These are phyloP conservation scores for Suillus lakei DNA, from an alignment of 768 basidiomycete species.

Conservation along the genomic window DNA sequence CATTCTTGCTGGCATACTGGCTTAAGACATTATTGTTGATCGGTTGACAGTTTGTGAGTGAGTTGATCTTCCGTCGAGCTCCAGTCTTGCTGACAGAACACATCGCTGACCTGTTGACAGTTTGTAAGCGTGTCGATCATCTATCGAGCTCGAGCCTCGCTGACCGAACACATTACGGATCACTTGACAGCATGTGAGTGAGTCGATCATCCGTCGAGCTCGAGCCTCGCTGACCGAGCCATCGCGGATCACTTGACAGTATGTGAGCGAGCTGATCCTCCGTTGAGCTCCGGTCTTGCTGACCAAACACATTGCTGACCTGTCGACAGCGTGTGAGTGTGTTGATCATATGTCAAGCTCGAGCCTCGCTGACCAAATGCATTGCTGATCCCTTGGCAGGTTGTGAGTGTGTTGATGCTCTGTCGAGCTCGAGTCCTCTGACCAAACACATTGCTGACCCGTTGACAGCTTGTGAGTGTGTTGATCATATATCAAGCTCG, in stretches of 20 bases:
- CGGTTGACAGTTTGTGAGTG: background rate
- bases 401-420: no score
- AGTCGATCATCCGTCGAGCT: no score
- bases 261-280: no score
- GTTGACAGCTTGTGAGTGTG: background rate
- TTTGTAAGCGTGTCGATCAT: background rate
- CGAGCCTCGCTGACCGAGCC: no score
- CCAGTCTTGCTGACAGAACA: background rate
- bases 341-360: background rate
- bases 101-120: background rate
- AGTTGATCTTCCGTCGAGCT: background rate
- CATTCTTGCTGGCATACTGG: background rate
- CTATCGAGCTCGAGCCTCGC: background rate
- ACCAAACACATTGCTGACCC: no score
- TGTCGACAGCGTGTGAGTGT: background rate
- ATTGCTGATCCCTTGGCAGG: background rate
- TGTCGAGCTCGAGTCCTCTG: no score
- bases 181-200: no score
- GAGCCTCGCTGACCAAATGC: background rate
- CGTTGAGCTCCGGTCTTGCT: no score
- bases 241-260: no score
- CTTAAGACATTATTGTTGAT: no score
- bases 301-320: no score
- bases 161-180: no score
- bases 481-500: background rate